phyloP scores from a whole-genome alignment of 2,329 filamentous ascomycete genomes.

The Huntiella moniliformis region DNA sequence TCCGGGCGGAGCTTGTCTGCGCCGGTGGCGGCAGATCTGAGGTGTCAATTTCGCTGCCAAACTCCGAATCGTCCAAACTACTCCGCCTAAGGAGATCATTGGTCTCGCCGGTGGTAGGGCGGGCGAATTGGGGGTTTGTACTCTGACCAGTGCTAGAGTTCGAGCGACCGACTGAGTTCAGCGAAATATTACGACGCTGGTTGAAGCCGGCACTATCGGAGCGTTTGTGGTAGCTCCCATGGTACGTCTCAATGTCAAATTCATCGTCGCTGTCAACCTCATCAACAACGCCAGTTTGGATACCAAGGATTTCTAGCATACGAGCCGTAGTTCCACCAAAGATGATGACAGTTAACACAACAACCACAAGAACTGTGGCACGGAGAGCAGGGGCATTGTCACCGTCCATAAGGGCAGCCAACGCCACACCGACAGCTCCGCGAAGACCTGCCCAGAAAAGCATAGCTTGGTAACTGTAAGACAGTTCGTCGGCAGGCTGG shows the following conservation, averaged over 20 bases:
- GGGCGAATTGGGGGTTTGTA: constrained; percentile 20
- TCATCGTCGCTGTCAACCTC: constrained; percentile 96
- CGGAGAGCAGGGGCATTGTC: constrained; percentile 66
- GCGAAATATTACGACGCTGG: constrained; percentile 45
- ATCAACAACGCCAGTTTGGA: constrained; percentile 86
- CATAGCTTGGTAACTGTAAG: constrained; percentile 96
- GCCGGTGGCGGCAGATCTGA: constrained; percentile 48
- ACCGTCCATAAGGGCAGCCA: constrained; percentile 74
- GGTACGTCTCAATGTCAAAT: constrained; percentile 78
- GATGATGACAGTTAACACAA: constrained; percentile 94
- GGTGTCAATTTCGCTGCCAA: constrained; percentile 45
- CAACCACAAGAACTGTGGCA: constrained; percentile 91
- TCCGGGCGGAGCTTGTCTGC: constrained; percentile 22
- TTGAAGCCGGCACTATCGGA: constrained; percentile 58
- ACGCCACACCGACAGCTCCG: constrained; percentile 84
- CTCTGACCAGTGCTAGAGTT: constrained; percentile 11
- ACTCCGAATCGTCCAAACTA: constrained; percentile 34
- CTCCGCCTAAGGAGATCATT: constrained; percentile 21
- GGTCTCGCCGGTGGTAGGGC: constrained; percentile 29
- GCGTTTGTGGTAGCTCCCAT: constrained; percentile 60
- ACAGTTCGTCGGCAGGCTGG: constrained; percentile 60
- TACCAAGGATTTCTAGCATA: constrained; percentile 96
- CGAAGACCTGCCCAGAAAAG: constrained; percentile 97
- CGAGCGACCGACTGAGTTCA: constrained; percentile 29
- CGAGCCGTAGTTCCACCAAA: constrained; percentile 93